A percentile compares a stretch with the other conserved stretches of the same genome.
phyloP scores from a whole-genome alignment of 306 rosid genomes.

The peach (Prunus persica) region Prunus_persica_NCBIv2 NC_034016.1:12289501-12290000 shows the following conservation, averaged over 20 bases:
- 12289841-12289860: conserved; percentile 6
- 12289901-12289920: conserved; percentile 71
- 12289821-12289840: background rate
- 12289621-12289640: background rate
- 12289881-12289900: conserved; percentile 80
- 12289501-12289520: background rate
- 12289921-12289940: conserved; percentile 68
- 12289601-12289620: background rate
- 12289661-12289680: conserved; percentile 70
- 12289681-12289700: too few relatives aligned
- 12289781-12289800: conserved; percentile 3
- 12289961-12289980: conserved; percentile 76
- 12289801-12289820: background rate
- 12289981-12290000: conserved; percentile 76
- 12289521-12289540: background rate
- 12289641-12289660: background rate
- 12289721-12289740: conserved; percentile 83
- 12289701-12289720: conserved; percentile 95
- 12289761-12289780: conserved; percentile 30
- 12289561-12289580: background rate
- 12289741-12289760: conserved; percentile 58
- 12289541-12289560: background rate
- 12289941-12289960: conserved; percentile 89
- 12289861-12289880: conserved; percentile 46
- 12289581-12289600: background rate